A percentile compares a stretch with the other conserved stretches of the same genome.
These are phyloP conservation scores for Nemania diffusa DNA, from an alignment of 2,329 filamentous ascomycete species.

Conservation along the genomic window DNA sequence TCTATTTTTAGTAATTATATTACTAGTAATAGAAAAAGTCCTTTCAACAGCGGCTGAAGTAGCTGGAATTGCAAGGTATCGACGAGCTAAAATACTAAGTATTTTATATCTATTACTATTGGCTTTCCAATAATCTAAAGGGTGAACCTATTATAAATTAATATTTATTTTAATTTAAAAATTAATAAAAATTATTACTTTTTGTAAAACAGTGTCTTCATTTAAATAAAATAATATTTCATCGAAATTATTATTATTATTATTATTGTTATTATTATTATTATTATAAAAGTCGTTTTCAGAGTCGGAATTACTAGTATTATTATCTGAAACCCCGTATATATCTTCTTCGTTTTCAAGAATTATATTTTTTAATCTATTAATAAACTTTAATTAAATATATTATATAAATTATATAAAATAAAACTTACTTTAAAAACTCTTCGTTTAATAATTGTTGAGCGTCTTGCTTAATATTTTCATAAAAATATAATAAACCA, in stretches of 20 bases:
- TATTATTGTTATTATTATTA: not conserved
- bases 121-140: not conserved
- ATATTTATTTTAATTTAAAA: not conserved
- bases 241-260: too few species aligned
- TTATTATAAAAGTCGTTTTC: constrained; percentile 4
- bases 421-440: too few species aligned
- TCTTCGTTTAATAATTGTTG: not conserved
- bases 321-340: constrained; percentile 9
- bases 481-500: constrained; percentile 14
- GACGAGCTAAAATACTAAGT: not conserved
- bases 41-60: not conserved
- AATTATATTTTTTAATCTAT: too few species aligned
- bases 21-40: constrained; percentile 1
- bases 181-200: constrained; percentile 1
- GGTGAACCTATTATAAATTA: not conserved
- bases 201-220: not conserved
- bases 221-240: constrained; percentile 1
- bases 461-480: not conserved
- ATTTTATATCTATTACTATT: not conserved
- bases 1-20: constrained; percentile 15
- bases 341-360: too few species aligned
- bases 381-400: too few species aligned
- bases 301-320: not conserved
- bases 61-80: constrained; percentile 5
- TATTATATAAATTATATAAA: too few species aligned